These are phyloP conservation scores for Chenopodium suecicum DNA, from an alignment of 148 eudicot species.

Conservation along the genomic window DNA sequence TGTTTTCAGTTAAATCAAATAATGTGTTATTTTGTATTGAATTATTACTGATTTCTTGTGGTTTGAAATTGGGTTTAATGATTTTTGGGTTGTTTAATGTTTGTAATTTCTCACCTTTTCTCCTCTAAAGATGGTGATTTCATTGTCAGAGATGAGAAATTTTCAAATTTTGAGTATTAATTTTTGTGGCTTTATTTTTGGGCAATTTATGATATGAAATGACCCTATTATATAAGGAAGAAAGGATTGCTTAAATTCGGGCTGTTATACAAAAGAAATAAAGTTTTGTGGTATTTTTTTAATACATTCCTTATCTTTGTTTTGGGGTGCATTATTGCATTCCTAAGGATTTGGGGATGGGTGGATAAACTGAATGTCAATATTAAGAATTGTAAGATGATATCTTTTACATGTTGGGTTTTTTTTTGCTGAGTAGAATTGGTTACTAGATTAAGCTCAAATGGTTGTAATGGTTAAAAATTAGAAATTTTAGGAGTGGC, in stretches of 20 bases:
- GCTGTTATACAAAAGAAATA: not conserved
- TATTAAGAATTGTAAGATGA: not conserved
- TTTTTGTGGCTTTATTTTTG: not conserved
- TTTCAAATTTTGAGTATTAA: no score
- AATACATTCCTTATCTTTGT: not conserved
- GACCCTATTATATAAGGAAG: not conserved
- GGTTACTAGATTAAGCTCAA: not conserved
- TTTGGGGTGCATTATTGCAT: no score
- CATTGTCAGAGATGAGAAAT: not conserved
- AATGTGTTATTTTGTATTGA: not conserved
- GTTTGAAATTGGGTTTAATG: not conserved
- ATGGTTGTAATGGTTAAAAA: not conserved
- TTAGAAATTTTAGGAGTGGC: not conserved
- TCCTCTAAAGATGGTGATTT: not conserved
- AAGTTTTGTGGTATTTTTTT: not conserved
- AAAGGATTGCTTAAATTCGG: not conserved
- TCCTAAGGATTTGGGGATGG: not conserved
- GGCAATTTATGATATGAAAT: not conserved
- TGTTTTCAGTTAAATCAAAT: not conserved
- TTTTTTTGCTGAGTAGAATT: not conserved
- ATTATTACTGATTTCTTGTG: not conserved
- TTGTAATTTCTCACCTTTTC: not conserved
- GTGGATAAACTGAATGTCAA: not conserved
- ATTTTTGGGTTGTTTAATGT: not conserved
- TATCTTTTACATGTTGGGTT: not conserved